Conservation (phyloP, 352 stramenopile genomes). For the Phytopythium helicoides region DNA sequence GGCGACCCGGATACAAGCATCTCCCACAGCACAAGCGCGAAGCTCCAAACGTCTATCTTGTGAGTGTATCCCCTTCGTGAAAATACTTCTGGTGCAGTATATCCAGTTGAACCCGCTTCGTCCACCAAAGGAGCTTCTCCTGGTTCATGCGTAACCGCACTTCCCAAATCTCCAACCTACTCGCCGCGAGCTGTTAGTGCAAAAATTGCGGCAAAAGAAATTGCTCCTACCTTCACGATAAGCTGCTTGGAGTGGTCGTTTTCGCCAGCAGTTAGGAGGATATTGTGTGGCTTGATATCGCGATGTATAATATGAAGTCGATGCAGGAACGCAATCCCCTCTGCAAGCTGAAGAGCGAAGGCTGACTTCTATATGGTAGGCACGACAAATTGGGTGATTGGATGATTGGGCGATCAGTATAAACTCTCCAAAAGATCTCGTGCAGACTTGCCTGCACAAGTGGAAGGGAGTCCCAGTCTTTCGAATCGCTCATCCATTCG, state of each 20-base stretch:
- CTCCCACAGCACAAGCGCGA: conserved; percentile 47
- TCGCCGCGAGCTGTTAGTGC: neutral
- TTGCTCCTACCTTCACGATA: conserved; percentile 23
- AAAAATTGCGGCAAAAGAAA: neutral
- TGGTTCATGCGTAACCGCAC: conserved; percentile 12
- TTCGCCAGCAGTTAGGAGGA: conserved; percentile 19
- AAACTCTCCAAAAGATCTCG: neutral
- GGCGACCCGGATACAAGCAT: conserved; percentile 6
- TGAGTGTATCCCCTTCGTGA: conserved; percentile 26
- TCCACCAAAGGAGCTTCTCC: conserved; percentile 15
- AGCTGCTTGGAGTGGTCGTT: conserved; percentile 2
- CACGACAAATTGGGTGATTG: no score
- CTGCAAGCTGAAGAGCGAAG: conserved; percentile 29
- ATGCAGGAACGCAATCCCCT: conserved; percentile 32
- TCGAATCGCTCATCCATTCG: conserved; percentile 26
- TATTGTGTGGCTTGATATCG: conserved; percentile 46
- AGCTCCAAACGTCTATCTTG: conserved; percentile 52
- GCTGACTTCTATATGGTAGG: conserved; percentile 16
- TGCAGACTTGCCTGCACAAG: conserved; percentile 20
- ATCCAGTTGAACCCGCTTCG: conserved; percentile 38
- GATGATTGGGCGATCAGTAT: no score
- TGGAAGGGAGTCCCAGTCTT: conserved; percentile 20
- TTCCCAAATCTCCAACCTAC: conserved; percentile 39
- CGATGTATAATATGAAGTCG: conserved; percentile 33
- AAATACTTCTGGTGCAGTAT: conserved; percentile 49